phyloP scores from a whole-genome alignment of 2,329 filamentous ascomycete genomes.

The Fusarium setosum region DNA sequence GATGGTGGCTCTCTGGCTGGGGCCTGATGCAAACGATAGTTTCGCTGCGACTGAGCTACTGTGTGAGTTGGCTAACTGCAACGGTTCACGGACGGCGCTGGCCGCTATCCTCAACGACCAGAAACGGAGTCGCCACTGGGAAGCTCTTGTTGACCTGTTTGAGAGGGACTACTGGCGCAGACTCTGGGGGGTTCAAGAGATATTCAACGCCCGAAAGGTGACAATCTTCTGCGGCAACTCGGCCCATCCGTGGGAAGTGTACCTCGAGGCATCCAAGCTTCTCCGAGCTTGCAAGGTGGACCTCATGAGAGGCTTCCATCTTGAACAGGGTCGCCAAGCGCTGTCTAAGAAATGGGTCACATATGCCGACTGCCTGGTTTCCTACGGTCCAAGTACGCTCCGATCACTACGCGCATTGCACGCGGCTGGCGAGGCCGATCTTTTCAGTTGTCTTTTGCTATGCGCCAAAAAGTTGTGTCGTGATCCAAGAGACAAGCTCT shows the following conservation, averaged over 20 bases:
- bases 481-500: neutral
- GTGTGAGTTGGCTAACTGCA: neutral
- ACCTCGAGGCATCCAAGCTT: neutral
- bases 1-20: neutral
- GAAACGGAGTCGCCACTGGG: neutral
- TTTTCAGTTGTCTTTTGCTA: neutral
- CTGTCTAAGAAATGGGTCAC: neutral
- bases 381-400: neutral
- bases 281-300: neutral
- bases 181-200: neutral
- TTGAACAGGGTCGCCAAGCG: neutral
- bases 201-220: neutral
- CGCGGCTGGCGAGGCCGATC: neutral
- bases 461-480: neutral
- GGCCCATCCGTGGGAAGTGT: neutral
- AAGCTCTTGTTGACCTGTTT: neutral
- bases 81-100: neutral
- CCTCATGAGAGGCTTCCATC: neutral
- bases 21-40: neutral
- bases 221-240: neutral
- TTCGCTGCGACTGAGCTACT: neutral
- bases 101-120: neutral
- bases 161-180: neutral
- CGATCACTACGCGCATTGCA: too few species aligned
- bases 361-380: neutral